Evolutionary conservation across 2,329 filamentous ascomycete species (phyloP).

Genomic region (Pseudogymnoascus sp.): DNA sequence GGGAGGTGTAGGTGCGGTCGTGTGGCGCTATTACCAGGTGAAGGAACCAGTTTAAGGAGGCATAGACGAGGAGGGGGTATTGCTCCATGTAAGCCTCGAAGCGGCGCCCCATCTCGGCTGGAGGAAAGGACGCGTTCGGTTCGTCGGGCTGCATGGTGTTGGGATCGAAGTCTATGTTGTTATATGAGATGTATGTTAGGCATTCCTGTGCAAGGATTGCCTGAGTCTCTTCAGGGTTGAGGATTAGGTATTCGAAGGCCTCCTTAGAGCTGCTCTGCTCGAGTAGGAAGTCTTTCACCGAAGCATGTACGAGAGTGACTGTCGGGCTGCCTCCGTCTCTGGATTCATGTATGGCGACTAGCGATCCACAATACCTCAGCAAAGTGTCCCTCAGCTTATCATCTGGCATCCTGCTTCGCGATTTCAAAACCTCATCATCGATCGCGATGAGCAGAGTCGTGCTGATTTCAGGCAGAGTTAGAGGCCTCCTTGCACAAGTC

Average conservation of each 20-base stretch:
- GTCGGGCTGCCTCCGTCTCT: not conserved
- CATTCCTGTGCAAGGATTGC: not conserved
- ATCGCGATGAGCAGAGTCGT: conserved; percentile 4
- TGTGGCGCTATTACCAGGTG: not conserved
- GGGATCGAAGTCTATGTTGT: not conserved
- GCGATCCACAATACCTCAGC: not conserved
- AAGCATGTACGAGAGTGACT: not conserved
- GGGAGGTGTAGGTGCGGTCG: not conserved
- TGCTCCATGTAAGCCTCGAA: not conserved
- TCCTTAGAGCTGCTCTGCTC: not conserved
- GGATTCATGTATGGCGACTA: not conserved
- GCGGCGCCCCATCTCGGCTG: not conserved
- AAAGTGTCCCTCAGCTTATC: not conserved
- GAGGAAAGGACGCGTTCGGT: not conserved
- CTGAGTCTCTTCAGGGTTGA: not conserved
- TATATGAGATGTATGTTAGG: not conserved
- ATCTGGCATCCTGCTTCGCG: conserved; percentile 2
- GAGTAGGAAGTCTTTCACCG: not conserved
- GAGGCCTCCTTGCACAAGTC: conserved; percentile 1
- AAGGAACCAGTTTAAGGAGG: conserved; percentile 1
- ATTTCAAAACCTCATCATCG: not conserved
- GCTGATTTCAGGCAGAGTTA: conserved; percentile 3
- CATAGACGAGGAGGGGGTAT: conserved; percentile 5
- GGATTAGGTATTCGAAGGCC: not conserved
- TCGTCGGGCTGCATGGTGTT: not conserved